These are phyloP conservation scores for Daldinia childiae DNA, from an alignment of 495 filamentous ascomycete species.

Conservation along the genomic window DNA sequence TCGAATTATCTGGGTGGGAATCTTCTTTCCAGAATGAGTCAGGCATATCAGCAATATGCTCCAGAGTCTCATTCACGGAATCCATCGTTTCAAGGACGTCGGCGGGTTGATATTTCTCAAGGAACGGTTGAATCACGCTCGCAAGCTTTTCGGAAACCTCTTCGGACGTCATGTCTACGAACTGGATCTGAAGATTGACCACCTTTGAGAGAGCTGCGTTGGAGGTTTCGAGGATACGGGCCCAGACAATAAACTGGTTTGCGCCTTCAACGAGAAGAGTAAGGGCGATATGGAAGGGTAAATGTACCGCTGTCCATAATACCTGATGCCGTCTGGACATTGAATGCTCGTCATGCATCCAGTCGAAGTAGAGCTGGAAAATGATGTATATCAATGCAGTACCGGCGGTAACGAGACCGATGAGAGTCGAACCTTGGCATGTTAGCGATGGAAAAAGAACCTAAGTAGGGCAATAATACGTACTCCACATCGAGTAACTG, in stretches of 20 bases:
- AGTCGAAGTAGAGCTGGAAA: constrained; percentile 78
- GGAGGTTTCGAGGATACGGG: constrained; percentile 39
- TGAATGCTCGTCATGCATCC: constrained; percentile 57
- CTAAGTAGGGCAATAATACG: constrained; percentile 25
- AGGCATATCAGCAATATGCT: constrained; percentile 37
- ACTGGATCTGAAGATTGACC: not conserved
- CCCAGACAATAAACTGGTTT: constrained; percentile 52
- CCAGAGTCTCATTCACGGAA: constrained; percentile 36
- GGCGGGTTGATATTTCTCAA: constrained; percentile 40
- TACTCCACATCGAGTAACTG: constrained; percentile 49
- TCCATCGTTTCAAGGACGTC: constrained; percentile 28
- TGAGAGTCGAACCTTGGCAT: constrained; percentile 43
- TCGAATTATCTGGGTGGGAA: constrained; percentile 10
- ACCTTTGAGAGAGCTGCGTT: constrained; percentile 19
- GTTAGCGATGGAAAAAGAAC: constrained; percentile 29
- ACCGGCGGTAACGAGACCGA: constrained; percentile 53
- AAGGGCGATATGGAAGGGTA: constrained; percentile 71
- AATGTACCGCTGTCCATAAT: constrained; percentile 67
- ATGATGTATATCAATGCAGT: constrained; percentile 68
- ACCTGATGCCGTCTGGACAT: constrained; percentile 57
- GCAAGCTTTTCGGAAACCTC: constrained; percentile 22
- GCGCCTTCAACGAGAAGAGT: constrained; percentile 46
- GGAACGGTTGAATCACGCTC: constrained; percentile 32
- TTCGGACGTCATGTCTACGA: constrained; percentile 12
- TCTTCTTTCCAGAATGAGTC: constrained; percentile 39